Percentiles rank a stretch among this genome's conserved stretches.
Conservation (phyloP, 805 yeast species). For the Saturnispora saitoi region DNA sequence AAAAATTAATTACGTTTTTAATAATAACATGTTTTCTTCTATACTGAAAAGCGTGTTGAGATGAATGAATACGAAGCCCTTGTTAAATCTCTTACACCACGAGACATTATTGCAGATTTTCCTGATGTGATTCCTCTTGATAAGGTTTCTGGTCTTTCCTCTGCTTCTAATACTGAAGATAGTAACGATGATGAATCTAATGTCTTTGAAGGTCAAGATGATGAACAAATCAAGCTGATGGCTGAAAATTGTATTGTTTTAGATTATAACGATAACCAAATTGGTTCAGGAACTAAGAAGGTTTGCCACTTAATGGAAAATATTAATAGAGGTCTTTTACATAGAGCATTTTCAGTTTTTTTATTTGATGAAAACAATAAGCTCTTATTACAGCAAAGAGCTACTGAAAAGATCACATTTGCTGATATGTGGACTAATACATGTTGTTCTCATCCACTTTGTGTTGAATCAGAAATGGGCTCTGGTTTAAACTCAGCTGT, state of each 20-base stretch:
- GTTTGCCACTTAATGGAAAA: conserved; percentile 81
- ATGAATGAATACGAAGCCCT: conserved; percentile 35
- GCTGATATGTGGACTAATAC: conserved; percentile 98
- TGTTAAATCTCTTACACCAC: conserved; percentile 42
- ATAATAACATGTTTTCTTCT: not conserved
- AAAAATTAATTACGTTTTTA: not conserved
- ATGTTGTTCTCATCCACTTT: conserved; percentile 96
- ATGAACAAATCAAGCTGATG: conserved; percentile 91
- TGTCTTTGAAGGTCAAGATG: conserved; percentile 80
- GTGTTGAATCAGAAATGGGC: conserved; percentile 77
- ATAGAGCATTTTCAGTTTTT: conserved; percentile 95
- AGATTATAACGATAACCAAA: conserved; percentile 77
- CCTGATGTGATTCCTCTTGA: conserved; percentile 60
- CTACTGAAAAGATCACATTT: conserved; percentile 92
- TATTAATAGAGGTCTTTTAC: conserved; percentile 78
- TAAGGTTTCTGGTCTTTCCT: conserved; percentile 49
- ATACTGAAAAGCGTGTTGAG: not conserved
- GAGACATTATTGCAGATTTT: conserved; percentile 49
- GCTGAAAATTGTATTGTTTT: conserved; percentile 92
- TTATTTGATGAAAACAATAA: conserved; percentile 70
- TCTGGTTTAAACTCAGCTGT: conserved; percentile 49
- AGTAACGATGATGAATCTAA: conserved; percentile 26
- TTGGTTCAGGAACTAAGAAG: conserved; percentile 93
- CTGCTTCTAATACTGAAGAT: conserved; percentile 26
- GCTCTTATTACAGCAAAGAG: conserved; percentile 87